These are phyloP conservation scores for Globisporangium solare DNA, from an alignment of 352 stramenopile species.

Conservation along the genomic window DNA sequence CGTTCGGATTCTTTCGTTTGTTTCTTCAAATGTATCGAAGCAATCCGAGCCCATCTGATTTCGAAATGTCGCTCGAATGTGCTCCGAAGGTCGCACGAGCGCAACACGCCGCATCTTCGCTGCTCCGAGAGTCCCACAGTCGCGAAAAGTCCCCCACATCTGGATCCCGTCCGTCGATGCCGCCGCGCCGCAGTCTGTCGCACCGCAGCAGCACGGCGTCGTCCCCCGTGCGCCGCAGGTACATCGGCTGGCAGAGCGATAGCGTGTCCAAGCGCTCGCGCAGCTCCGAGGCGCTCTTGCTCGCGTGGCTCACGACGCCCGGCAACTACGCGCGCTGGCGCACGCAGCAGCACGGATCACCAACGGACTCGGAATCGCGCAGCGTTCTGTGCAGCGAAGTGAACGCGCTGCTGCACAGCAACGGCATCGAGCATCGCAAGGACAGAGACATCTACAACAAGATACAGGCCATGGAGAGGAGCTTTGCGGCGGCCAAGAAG, in stretches of 20 bases:
- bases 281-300: conserved; percentile 26
- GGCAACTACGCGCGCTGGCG: conserved; percentile 28
- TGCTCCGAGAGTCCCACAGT: too few relatives aligned
- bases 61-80: too few relatives aligned
- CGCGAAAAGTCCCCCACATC: too few relatives aligned
- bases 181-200: too few relatives aligned
- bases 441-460: conserved; percentile 13
- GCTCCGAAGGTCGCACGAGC: too few relatives aligned
- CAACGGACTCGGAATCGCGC: conserved; percentile 1
- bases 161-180: too few relatives aligned
- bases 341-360: background rate
- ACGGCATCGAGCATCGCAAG: conserved; percentile 12
- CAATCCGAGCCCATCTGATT: too few relatives aligned
- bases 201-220: too few relatives aligned
- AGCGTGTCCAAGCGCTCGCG: conserved; percentile 3
- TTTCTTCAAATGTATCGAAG: too few relatives aligned
- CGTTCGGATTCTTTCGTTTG: too few relatives aligned
- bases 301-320: conserved; percentile 23
- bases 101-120: too few relatives aligned
- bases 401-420: conserved; percentile 6
- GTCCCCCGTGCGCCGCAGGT: background rate
- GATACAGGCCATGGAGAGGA: conserved; percentile 14
- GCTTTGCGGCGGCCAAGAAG: conserved; percentile 14
- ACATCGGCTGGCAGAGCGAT: conserved; percentile 14
- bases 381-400: conserved; percentile 12